Evolutionary conservation across 352 stramenopile genomes (phyloP).

Genomic region (Globisporangium nodosum): DNA sequence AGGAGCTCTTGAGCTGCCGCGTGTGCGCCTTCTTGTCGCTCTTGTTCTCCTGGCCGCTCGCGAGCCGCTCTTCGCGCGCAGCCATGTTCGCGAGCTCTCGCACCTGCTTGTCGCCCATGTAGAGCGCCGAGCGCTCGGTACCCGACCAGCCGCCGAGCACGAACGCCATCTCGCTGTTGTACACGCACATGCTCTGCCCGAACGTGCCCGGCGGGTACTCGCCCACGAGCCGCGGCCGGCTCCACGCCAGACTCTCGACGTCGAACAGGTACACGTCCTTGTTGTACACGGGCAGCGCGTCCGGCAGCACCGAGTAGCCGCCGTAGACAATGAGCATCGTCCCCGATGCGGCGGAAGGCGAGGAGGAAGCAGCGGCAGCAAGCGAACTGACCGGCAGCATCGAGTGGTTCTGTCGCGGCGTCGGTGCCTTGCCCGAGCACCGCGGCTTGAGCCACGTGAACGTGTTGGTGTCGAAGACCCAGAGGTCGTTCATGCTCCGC

Average conservation of each 20-base stretch:
- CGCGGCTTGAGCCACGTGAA: slow-evolving; percentile 77
- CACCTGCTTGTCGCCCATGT: slow-evolving; percentile 72
- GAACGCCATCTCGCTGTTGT: slow-evolving; percentile 45
- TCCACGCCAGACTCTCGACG: slow-evolving; percentile 49
- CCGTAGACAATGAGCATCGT: slow-evolving; percentile 66
- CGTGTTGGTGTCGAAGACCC: slow-evolving; percentile 56
- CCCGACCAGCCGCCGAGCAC: slow-evolving; percentile 72
- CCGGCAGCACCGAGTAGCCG: slow-evolving; percentile 53
- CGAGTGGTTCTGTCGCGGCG: slow-evolving; percentile 67
- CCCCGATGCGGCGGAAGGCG: slow-evolving; percentile 6
- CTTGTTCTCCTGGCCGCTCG: slow-evolving; percentile 31
- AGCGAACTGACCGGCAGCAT: slow-evolving; percentile 28
- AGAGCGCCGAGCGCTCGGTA: slow-evolving; percentile 66
- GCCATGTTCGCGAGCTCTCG: slow-evolving; percentile 47
- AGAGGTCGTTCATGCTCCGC: slow-evolving; percentile 71
- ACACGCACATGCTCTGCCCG: slow-evolving; percentile 40
- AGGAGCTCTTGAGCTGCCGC: slow-evolving; percentile 30
- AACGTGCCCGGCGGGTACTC: slow-evolving; percentile 67
- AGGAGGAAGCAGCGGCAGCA: slow-evolving; percentile 17
- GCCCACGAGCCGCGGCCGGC: slow-evolving; percentile 56
- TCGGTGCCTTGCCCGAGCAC: slow-evolving; percentile 54
- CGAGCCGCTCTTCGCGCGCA: slow-evolving; percentile 49
- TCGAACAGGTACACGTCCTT: slow-evolving; percentile 73
- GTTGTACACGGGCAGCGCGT: slow-evolving; percentile 60
- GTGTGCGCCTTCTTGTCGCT: slow-evolving; percentile 29